phyloP scores from a whole-genome alignment of 805 yeast species.

The Brettanomyces nanus region DNA sequence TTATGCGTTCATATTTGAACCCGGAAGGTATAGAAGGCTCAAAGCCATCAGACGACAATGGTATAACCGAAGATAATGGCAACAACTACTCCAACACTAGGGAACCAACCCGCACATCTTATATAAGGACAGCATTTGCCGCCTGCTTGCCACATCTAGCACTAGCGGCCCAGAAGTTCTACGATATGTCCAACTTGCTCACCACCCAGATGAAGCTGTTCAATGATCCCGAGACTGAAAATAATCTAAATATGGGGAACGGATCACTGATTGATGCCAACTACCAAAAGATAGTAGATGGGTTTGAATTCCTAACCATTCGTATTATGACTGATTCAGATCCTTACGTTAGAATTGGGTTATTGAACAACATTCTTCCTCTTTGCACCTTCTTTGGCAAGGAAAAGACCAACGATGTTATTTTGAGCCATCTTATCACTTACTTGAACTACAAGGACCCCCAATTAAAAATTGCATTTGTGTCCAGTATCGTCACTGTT shows the following conservation, averaged over 20 bases:
- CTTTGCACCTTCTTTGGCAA: constrained; percentile 78
- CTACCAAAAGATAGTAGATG: constrained; percentile 37
- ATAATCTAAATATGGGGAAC: constrained; percentile 25
- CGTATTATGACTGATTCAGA: constrained; percentile 62
- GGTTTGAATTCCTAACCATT: constrained; percentile 60
- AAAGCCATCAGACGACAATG: constrained; percentile 4
- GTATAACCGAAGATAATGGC: neutral
- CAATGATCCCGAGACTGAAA: constrained; percentile 39
- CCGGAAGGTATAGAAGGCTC: constrained; percentile 13
- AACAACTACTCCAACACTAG: neutral
- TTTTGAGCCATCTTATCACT: constrained; percentile 84
- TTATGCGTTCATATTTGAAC: constrained; percentile 29
- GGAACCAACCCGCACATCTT: constrained; percentile 2
- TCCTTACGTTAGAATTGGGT: constrained; percentile 57
- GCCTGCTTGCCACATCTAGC: constrained; percentile 69
- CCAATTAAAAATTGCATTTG: constrained; percentile 59
- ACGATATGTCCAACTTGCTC: constrained; percentile 50
- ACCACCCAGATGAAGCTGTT: constrained; percentile 21
- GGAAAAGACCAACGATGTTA: constrained; percentile 80
- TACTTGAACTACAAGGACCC: constrained; percentile 76
- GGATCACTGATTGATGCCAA: constrained; percentile 29
- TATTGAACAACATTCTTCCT: constrained; percentile 65
- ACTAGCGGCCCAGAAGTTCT: constrained; percentile 50
- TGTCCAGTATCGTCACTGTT: constrained; percentile 61
- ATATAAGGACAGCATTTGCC: constrained; percentile 63